These are phyloP conservation scores for Microcyclospora pomicola DNA, from an alignment of 2,329 filamentous ascomycete species.

Conservation along the genomic window DNA sequence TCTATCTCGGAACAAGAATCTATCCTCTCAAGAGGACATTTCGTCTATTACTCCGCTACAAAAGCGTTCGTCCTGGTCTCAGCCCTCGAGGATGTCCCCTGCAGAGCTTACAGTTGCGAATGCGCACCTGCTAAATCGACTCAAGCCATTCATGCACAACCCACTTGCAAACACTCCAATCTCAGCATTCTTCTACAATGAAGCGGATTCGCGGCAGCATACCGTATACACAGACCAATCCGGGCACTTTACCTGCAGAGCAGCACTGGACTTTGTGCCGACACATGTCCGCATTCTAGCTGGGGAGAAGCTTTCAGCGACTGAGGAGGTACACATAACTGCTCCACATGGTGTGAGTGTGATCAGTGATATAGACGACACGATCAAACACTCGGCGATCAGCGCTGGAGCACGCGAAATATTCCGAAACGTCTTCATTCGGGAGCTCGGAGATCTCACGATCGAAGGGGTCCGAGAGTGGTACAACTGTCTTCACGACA, in stretches of 20 bases:
- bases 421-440: conserved; percentile 89
- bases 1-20: conserved; percentile 8
- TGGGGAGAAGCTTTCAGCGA: conserved; percentile 69
- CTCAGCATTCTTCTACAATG: conserved; percentile 91
- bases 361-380: conserved; percentile 97
- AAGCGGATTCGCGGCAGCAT: conserved; percentile 64
- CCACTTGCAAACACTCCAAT: conserved; percentile 65
- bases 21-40: conserved; percentile 12
- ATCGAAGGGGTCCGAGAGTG: conserved; percentile 81
- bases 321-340: conserved; percentile 63
- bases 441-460: conserved; percentile 66
- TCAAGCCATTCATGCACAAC: conserved; percentile 80
- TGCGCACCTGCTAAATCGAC: conserved; percentile 69
- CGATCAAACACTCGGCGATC: conserved; percentile 90
- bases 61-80: conserved; percentile 37
- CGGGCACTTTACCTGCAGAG: conserved; percentile 73
- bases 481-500: conserved; percentile 63
- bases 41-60: conserved; percentile 25
- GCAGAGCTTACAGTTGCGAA: conserved; percentile 71
- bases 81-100: conserved; percentile 51
- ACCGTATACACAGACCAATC: conserved; percentile 77
- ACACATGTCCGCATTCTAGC: conserved; percentile 80
- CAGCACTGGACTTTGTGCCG: conserved; percentile 75
- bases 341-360: conserved; percentile 71
- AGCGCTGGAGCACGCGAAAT: conserved; percentile 78